Evolutionary conservation across 2,329 filamentous ascomycete genomes (phyloP), one percentile per base, ranked within the genome.

Genomic region (Didymella lethalis): DNA sequence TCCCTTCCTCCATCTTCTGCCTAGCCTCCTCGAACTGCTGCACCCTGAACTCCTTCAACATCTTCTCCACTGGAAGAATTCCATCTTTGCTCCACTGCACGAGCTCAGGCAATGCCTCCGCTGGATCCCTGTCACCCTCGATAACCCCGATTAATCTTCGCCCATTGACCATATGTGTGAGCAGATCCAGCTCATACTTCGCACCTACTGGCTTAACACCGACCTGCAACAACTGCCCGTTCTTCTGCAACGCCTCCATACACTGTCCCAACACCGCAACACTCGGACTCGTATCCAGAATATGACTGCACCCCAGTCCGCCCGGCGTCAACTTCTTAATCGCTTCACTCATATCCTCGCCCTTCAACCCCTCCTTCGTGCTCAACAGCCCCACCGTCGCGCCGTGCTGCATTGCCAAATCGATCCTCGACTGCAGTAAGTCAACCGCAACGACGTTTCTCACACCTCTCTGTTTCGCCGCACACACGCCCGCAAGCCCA

Each of bases 381-480:
- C 48, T 54, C 18, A 67, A 44, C 7, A 63, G 20, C 11, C 57
- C 55, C 2, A 51, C 48, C 2, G 57, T 60, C 1, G 77, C 78
- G 0, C 78, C 79, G 18, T 79, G 67, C 12, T 66, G 54, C 48
- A 69, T 72, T 1, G 78, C 78, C 7, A 78, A 55, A 16, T 74
- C 68, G 1, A 80, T 70, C 1, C 78, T 69, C 10, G 57, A 57
- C 26, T 70, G 54, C 4, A 76, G 57, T 18, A 69, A 51, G 61
- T 80, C 78, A 1, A 80, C 67, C 0, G 70, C 78, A 16, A 80
- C 75, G 34, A 80, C 76, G 5, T 65, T 63, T 34, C 66, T 64
- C 40, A 69, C 70, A 6, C 70, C 74, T 16, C 66, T 59, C n/a
- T 84, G 78, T 38, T 82, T 82, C 1, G 82, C 80, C 1, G 80